phyloP scores from a whole-genome alignment of 1,284 basidiomycete genomes.

The Violaceomyces palustris region DNA sequence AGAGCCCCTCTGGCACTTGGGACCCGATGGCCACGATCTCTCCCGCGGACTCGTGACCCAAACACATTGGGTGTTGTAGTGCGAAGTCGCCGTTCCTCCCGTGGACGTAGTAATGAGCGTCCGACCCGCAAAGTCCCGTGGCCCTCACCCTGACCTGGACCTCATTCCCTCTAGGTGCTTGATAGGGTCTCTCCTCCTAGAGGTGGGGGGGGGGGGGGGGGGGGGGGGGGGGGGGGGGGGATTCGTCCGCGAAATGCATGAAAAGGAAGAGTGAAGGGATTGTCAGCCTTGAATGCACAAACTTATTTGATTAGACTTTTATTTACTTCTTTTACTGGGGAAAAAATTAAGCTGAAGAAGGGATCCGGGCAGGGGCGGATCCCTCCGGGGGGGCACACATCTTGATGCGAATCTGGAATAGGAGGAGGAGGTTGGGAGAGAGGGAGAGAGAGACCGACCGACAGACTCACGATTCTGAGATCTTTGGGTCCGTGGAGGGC shows the following conservation, averaged over 20 bases:
- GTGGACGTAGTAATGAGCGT: slow-evolving; percentile 45
- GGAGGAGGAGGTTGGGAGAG: neutral
- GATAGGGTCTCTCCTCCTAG: slow-evolving; percentile 63
- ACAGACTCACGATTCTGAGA: slow-evolving; percentile 54
- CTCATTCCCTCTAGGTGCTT: slow-evolving; percentile 62
- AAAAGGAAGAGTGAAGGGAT: neutral
- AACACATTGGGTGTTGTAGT: slow-evolving; percentile 68
- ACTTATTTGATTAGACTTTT: no score
- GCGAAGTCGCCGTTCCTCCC: slow-evolving; percentile 84
- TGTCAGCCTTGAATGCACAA: no score
- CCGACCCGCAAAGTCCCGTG: slow-evolving; percentile 76
- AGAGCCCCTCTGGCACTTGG: slow-evolving; percentile 57
- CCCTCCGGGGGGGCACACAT: no score
- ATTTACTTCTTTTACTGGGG: no score
- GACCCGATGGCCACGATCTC: slow-evolving; percentile 63
- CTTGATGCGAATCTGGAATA: no score
- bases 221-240: neutral
- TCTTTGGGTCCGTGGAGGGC: slow-evolving; percentile 56
- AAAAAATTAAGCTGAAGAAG: no score
- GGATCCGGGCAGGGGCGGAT: no score
- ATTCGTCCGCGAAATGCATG: neutral
- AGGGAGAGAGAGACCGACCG: neutral
- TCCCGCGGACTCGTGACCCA: slow-evolving; percentile 87
- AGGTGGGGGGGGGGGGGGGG: neutral
- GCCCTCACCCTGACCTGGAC: slow-evolving; percentile 70